Base-by-base conservation (phyloP, 208 protist genomes). In the Crithidia acanthocephali region DNA sequence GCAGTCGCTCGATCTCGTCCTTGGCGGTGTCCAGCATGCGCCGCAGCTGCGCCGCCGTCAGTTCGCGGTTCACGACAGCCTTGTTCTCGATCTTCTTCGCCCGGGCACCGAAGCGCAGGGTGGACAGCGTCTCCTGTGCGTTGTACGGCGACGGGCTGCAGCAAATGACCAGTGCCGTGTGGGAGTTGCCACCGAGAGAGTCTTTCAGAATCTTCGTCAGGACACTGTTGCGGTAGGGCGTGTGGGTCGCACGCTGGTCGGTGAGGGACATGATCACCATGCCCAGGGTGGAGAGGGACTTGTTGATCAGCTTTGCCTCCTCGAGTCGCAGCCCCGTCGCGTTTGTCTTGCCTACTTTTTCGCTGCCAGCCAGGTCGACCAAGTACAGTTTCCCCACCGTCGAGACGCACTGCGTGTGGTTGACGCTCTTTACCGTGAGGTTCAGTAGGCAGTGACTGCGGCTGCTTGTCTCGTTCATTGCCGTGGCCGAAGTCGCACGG, bases 301-400 rank as follows among this genome's bases (percentile, higher is more conserved):
- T 88, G 76, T 98, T 98, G 67, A 98, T 98, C 18, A 93, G 81
- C 68, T 96, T 98, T 45, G 94, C 94, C 82, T 98, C 94, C 80
- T 97, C 94, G 35, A 98, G 70, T 13, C 83, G 91, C 72, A 93
- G 62, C 16, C 95, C 93, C 33, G 67, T 78, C 28, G 91, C 87
- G 33, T 92, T 81, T 28, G 93, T 97, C 69, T 93, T 95, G 22
- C 74, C 73, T 7, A 95, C 91, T 77, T 93, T 98, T 59, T 98
- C 94, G 37, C 84, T 91, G 16, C 94, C 94, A 11, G 94, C 94
- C 13, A 98, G 83, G 72, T 98, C 94, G 1, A 97, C 94, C 9
- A 98, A 76, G 64, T 90, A 95, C 2, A 98, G 79, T 73, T 95
- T 97, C 0, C 94, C 94, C 35, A 90, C 72, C 30, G 80, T 93